phyloP scores from a whole-genome alignment of 345 rosid species.

The Passiflora organensis region DNA sequence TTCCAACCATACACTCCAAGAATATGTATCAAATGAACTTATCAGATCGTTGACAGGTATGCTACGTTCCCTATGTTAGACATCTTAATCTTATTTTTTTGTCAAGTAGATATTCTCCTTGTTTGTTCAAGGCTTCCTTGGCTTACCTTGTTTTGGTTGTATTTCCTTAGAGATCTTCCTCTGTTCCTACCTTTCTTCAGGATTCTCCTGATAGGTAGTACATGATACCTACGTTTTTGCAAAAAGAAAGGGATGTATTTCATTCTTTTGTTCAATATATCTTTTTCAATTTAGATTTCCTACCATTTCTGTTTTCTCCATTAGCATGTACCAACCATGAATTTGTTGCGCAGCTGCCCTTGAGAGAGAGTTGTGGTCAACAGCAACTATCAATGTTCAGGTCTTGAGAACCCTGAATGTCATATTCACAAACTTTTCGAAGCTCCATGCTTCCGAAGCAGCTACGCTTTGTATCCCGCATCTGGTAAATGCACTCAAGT shows the following conservation, averaged over 20 bases:
- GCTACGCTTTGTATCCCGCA: conserved; percentile 87
- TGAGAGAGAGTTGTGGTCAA: conserved; percentile 82
- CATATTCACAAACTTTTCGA: conserved; percentile 73
- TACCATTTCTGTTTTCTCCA: neutral
- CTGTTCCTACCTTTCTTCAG: no score
- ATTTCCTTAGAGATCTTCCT: no score
- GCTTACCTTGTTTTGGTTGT: no score
- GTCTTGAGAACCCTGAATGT: conserved; percentile 68
- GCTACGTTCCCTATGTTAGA: conserved; percentile 6
- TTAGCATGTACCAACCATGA: conserved; percentile 4
- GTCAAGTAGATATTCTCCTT: no score
- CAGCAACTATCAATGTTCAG: conserved; percentile 68
- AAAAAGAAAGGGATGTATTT: no score
- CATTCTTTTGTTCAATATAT: no score
- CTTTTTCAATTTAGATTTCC: neutral
- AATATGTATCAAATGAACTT: conserved; percentile 84
- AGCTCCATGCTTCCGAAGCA: conserved; percentile 85
- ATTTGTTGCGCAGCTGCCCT: conserved; percentile 66
- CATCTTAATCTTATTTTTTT: no score
- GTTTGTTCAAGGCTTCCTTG: no score
- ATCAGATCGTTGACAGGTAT: conserved; percentile 79
- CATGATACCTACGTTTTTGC: no score
- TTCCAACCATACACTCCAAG: conserved; percentile 89
- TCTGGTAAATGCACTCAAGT: conserved; percentile 67
- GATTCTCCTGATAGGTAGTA: no score